A percentile compares a stretch with the other conserved stretches of the same genome.
phyloP scores from a whole-genome alignment of 768 basidiomycete genomes.

The Mycena epipterygia region DNA sequence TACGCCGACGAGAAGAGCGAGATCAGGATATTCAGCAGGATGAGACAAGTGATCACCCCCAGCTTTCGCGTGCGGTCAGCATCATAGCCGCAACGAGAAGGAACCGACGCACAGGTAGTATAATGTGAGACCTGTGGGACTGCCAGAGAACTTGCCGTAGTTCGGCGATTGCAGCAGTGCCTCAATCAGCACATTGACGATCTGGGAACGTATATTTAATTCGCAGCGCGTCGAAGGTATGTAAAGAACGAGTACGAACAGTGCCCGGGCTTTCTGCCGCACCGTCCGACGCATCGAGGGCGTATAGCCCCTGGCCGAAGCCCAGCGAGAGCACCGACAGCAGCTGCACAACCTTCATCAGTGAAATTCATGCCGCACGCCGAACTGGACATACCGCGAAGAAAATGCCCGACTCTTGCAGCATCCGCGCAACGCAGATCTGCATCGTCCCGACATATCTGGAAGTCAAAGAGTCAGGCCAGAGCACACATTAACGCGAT shows the following conservation, averaged over 20 bases:
- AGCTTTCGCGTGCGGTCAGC: not conserved
- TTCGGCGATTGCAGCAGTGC: slow-evolving; percentile 86
- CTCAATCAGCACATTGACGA: slow-evolving; percentile 82
- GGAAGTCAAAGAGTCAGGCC: not conserved
- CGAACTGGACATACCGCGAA: slow-evolving; percentile 76
- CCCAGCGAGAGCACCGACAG: slow-evolving; percentile 87
- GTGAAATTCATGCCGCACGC: not conserved
- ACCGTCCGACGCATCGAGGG: slow-evolving; percentile 93
- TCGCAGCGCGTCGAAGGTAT: not conserved
- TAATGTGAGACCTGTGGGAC: slow-evolving; percentile 72
- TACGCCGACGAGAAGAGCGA: slow-evolving; percentile 97
- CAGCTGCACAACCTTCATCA: slow-evolving; percentile 58
- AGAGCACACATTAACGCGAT: not conserved
- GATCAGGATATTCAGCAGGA: slow-evolving; percentile 93
- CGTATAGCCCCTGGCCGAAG: slow-evolving; percentile 89
- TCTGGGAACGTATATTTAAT: slow-evolving; percentile 49
- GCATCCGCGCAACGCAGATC: slow-evolving; percentile 93
- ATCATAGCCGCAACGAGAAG: not conserved
- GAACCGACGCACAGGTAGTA: slow-evolving; percentile 78
- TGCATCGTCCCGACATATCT: slow-evolving; percentile 95
- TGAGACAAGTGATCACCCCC: slow-evolving; percentile 54
- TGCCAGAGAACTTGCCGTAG: slow-evolving; percentile 67
- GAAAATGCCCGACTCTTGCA: slow-evolving; percentile 93
- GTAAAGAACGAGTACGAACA: slow-evolving; percentile 51
- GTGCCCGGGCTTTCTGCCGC: slow-evolving; percentile 63